Conservation (phyloP, 1,284 basidiomycete genomes). For the Irpex rosettiformis region DNA sequence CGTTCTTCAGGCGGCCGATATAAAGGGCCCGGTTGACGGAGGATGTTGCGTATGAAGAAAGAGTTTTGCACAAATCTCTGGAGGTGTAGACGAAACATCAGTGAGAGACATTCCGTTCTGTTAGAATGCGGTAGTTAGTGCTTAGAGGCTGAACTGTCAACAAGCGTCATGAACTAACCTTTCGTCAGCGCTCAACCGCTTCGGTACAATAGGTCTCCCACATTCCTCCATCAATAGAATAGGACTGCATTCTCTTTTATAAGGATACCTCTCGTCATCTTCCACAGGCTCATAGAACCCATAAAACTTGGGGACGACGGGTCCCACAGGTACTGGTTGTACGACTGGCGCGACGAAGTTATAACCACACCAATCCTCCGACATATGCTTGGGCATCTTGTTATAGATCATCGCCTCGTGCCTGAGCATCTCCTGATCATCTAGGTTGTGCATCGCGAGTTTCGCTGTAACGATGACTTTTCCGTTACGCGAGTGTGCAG, state of each 20-base stretch:
- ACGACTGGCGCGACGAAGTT: conserved; percentile 30
- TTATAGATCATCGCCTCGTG: conserved; percentile 43
- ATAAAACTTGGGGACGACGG: conserved; percentile 49
- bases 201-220: conserved; percentile 31
- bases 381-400: conserved; percentile 39
- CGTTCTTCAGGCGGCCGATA: conserved; percentile 23
- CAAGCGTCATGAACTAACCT: too few species aligned
- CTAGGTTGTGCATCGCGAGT: conserved; percentile 15
- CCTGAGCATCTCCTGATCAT: conserved; percentile 24
- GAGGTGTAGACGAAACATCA: conserved; percentile 38
- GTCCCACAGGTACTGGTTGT: conserved; percentile 37
- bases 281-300: conserved; percentile 41
- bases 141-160: too few species aligned
- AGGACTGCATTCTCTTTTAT: conserved; percentile 33
- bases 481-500: conserved; percentile 17
- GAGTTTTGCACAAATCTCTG: conserved; percentile 40
- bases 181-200: conserved; percentile 30
- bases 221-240: conserved; percentile 49
- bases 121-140: too few species aligned
- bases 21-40: conserved; percentile 42
- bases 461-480: conserved; percentile 32
- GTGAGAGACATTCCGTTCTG: conserved; percentile 34
- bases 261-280: conserved; percentile 4
- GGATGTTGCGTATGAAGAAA: conserved; percentile 39
- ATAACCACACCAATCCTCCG: conserved; percentile 44